Percentiles rank a stretch among this genome's conserved stretches.
These are phyloP conservation scores for Quercus wislizeni DNA, from an alignment of 306 rosid genomes.

Conservation along the genomic window DNA sequence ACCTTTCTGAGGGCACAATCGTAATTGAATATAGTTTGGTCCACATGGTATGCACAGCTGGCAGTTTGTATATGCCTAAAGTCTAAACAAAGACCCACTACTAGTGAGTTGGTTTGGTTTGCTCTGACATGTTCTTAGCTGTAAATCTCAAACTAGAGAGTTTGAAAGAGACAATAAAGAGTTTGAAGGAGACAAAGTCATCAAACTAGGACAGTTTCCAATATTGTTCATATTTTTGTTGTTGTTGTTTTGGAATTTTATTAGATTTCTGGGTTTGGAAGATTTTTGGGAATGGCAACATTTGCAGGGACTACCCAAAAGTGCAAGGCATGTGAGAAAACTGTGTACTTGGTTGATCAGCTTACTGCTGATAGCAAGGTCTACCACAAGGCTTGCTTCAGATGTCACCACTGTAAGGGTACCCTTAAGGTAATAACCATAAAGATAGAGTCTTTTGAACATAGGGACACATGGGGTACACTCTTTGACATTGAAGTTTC, in stretches of 20 bases:
- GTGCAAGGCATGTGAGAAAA: conserved; percentile 90
- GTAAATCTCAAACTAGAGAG: conserved; percentile 17
- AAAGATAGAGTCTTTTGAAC: neutral
- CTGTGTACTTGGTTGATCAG: conserved; percentile 85
- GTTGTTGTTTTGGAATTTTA: conserved; percentile 17
- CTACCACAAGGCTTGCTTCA: conserved; percentile 89
- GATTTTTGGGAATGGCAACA: conserved; percentile 56
- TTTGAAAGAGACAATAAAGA: conserved; percentile 4
- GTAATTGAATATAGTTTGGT: conserved; percentile 16
- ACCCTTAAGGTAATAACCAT: conserved; percentile 69
- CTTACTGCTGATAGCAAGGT: conserved; percentile 80
- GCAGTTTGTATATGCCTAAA: conserved; percentile 23
- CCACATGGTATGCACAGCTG: conserved; percentile 20
- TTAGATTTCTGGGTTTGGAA: conserved; percentile 4
- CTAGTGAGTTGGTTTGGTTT: conserved; percentile 5
- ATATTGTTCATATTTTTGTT: neutral
- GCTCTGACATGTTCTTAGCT: conserved; percentile 33
- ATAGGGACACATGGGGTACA: neutral
- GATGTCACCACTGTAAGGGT: conserved; percentile 95
- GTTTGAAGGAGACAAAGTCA: conserved; percentile 7
- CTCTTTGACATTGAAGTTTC: neutral
- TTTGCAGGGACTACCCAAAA: conserved; percentile 93
- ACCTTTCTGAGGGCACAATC: conserved; percentile 3
- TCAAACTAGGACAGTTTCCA: neutral
- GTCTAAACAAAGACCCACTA: conserved; percentile 18